phyloP scores from a whole-genome alignment of 1,284 basidiomycete genomes.

The Leccinum pachyderme region DNA sequence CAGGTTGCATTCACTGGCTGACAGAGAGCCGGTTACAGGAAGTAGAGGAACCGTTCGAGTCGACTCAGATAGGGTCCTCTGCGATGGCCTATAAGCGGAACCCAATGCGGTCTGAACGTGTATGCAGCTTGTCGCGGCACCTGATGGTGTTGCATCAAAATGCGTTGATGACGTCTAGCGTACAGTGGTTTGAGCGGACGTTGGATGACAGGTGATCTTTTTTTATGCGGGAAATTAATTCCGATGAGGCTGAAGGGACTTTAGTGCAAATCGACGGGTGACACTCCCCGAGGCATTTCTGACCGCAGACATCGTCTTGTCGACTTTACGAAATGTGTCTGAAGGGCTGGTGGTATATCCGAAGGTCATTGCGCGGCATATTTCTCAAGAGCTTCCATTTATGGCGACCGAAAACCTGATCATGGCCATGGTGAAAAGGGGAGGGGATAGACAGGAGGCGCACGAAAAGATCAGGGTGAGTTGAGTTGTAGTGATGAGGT shows the following conservation, averaged over 20 bases:
- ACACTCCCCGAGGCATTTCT: constrained; percentile 97
- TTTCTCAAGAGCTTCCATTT: constrained; percentile 95
- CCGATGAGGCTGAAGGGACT: constrained; percentile 4
- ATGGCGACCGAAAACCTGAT: constrained; percentile 99
- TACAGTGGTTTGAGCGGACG: constrained; percentile 97
- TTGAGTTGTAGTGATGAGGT: constrained; percentile 14
- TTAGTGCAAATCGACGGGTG: constrained; percentile 91
- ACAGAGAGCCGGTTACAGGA: constrained; percentile 49
- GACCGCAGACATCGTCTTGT: constrained; percentile 94
- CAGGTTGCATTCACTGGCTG: constrained; percentile 6
- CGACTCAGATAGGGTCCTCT: constrained; percentile 97
- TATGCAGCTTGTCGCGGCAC: constrained; percentile 93
- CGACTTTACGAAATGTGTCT: constrained; percentile 93
- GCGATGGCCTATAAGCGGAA: constrained; percentile 99
- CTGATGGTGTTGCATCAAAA: constrained; percentile 93
- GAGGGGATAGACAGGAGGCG: constrained; percentile 94
- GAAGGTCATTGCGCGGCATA: constrained; percentile 88
- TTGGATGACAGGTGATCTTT: constrained; percentile 79
- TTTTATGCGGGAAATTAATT: constrained; percentile 6
- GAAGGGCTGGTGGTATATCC: constrained; percentile 99
- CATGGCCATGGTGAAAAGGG: constrained; percentile 96
- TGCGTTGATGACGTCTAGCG: constrained; percentile 86
- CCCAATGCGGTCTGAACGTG: constrained; percentile 98
- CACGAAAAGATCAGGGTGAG: constrained; percentile 93
- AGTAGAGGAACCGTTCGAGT: constrained; percentile 98